Base-by-base conservation (phyloP, 371 early-diverging fungal species). In the Mortierella sp. region DNA sequence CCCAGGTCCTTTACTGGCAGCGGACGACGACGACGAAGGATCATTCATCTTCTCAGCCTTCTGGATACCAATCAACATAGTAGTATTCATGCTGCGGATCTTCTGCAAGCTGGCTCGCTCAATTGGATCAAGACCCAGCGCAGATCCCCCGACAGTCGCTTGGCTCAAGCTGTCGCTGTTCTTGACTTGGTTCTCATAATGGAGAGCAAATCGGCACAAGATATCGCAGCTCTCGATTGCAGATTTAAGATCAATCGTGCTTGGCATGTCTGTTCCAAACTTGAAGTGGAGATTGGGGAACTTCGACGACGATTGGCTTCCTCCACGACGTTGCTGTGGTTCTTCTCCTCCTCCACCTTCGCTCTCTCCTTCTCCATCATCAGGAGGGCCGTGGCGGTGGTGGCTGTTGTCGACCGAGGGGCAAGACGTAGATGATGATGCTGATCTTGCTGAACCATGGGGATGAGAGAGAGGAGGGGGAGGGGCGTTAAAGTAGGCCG, bases 231-330 rank as follows among this genome's bases (percentile, higher is more conserved):
- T 77, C 73, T 85, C 86, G 9, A 85, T 79, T 16, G 86, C 86
- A 19, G 86, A 63, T 52, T 70, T 79, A 38, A 85, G 38, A 58
- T 85, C 86, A n/a, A 85, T 70, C 9, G 86, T 81, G n/a, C n/a
- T 79, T 7, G 86, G 86, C 82, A 85, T 77, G 24, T 73, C 76
- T 0, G 82, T 85, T 1, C 86, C 86, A 70, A 85, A 85, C 73
- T 77, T 81, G 75, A 76, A 57, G 21, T 57, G 75, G 70, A 48
- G 34, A 78, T 63, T 68, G 50, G 45, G 68, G 26, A 65, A 63
- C 34, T 44, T 54, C 54, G 44, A 54, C 54, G 34, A 73, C 16
- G 79, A 31, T 74, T 54, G 73, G 3, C 38, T 65, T 48, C 16
- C 70, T 54, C 63, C 34, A 19, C 19, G 28, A 31, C 19, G 34